Evolutionary conservation across 2,329 filamentous ascomycete species (phyloP).

Genomic region (Alternaria burnsii): DNA sequence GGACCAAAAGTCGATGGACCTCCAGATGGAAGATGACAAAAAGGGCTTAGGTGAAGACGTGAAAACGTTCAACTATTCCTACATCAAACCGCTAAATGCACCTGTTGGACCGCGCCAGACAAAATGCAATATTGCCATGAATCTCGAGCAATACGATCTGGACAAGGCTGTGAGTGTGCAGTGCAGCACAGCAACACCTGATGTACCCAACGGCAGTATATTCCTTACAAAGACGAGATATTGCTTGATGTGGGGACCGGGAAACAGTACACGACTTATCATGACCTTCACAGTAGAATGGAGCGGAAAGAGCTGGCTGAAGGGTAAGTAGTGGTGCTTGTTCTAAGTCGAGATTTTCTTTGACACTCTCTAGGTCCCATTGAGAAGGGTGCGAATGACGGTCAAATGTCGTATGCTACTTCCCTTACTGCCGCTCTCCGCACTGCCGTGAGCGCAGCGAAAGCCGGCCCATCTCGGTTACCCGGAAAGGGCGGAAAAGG

Average conservation of each 20-base stretch:
- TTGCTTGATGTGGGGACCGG: constrained; percentile 90
- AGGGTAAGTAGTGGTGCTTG: constrained; percentile 68
- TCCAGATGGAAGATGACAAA: constrained; percentile 83
- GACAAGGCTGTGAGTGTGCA: constrained; percentile 87
- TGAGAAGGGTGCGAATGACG: constrained; percentile 92
- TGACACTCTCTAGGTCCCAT: constrained; percentile 74
- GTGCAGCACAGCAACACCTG: constrained; percentile 86
- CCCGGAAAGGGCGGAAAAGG: constrained; percentile 56
- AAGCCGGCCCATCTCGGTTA: constrained; percentile 57
- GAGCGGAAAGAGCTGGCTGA: constrained; percentile 98
- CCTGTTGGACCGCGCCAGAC: constrained; percentile 92
- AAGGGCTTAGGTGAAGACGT: constrained; percentile 79
- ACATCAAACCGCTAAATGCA: constrained; percentile 87
- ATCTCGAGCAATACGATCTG: constrained; percentile 82
- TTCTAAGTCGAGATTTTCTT: not conserved
- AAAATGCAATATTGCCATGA: constrained; percentile 89
- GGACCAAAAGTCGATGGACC: constrained; percentile 88
- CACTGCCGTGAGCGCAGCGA: constrained; percentile 73
- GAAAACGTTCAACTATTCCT: constrained; percentile 78
- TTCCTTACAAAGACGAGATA: constrained; percentile 95
- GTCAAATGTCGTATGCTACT: constrained; percentile 83
- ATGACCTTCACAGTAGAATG: constrained; percentile 94
- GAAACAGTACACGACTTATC: constrained; percentile 83
- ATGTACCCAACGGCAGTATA: constrained; percentile 92
- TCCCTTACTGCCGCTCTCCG: constrained; percentile 80